phyloP scores from a whole-genome alignment of 345 rosid species.

The Toxicodendron radicans region DNA sequence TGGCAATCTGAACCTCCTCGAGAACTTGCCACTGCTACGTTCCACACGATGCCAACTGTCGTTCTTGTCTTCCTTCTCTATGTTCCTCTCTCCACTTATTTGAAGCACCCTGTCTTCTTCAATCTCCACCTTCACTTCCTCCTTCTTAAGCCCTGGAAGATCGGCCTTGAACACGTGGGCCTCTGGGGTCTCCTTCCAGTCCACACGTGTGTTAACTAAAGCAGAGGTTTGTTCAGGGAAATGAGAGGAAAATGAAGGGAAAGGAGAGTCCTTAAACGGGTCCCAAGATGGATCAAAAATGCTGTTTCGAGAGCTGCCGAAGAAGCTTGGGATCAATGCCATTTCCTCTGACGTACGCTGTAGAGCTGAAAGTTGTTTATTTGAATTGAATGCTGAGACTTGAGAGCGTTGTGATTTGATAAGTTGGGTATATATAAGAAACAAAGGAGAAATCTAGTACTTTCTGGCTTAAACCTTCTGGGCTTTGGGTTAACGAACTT shows the following conservation, averaged over 20 bases:
- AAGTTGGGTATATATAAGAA: neutral
- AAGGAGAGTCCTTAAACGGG: slow-evolving; percentile 13
- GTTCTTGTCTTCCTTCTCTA: slow-evolving; percentile 19
- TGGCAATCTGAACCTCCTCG: slow-evolving; percentile 21
- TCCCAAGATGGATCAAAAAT: slow-evolving; percentile 23
- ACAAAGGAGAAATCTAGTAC: neutral
- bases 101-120: slow-evolving; percentile 19
- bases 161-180: slow-evolving; percentile 25
- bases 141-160: slow-evolving; percentile 24
- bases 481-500: neutral
- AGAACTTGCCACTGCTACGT: slow-evolving; percentile 11
- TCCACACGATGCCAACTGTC: slow-evolving; percentile 21
- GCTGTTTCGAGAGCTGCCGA: slow-evolving; percentile 10
- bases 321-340: slow-evolving; percentile 23
- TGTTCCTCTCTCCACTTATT: slow-evolving; percentile 19
- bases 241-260: neutral
- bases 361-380: neutral
- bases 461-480: neutral
- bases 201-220: slow-evolving; percentile 14
- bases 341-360: neutral
- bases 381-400: neutral
- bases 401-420: neutral
- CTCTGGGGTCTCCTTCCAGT: slow-evolving; percentile 26
- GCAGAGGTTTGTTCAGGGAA: neutral
- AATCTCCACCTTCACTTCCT: slow-evolving; percentile 22